These are phyloP conservation scores for Fusarium sp. DNA, from an alignment of 2,329 filamentous ascomycete genomes.

Conservation along the genomic window DNA sequence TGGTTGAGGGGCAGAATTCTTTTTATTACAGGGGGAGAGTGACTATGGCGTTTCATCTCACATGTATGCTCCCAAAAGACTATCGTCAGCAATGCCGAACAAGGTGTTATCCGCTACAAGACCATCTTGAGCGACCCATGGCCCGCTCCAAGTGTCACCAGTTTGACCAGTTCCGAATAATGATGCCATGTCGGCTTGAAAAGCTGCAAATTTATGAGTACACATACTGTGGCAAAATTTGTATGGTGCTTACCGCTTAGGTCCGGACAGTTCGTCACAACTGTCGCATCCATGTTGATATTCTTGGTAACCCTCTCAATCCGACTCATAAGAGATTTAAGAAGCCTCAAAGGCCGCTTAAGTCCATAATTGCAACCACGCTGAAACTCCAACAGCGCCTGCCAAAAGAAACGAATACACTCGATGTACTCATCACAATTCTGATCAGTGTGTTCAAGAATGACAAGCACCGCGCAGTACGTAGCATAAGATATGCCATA, in stretches of 20 bases:
- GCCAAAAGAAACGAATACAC: conserved; percentile 2
- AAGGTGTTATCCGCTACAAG: background rate
- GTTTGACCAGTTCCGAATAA: background rate
- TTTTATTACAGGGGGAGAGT: background rate
- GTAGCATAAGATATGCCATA: conserved; percentile 64
- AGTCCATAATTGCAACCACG: background rate
- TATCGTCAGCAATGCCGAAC: conserved; percentile 3
- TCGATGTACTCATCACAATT: background rate
- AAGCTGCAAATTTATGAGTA: background rate
- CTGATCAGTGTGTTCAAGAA: background rate
- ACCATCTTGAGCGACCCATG: background rate
- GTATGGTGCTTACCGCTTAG: background rate
- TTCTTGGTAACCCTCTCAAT: background rate
- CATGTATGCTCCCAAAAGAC: background rate
- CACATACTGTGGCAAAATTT: no score
- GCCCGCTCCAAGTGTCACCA: background rate
- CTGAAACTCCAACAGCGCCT: background rate
- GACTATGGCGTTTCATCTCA: background rate
- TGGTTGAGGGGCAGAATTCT: background rate
- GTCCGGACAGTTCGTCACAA: background rate
- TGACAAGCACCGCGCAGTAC: conserved; percentile 45
- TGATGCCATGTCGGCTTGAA: background rate
- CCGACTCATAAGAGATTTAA: background rate
- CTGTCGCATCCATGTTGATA: conserved; percentile 1
- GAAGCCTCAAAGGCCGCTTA: background rate